Conservation (phyloP, 2,329 filamentous ascomycete genomes). For the Escovopsis sp. region DNA sequence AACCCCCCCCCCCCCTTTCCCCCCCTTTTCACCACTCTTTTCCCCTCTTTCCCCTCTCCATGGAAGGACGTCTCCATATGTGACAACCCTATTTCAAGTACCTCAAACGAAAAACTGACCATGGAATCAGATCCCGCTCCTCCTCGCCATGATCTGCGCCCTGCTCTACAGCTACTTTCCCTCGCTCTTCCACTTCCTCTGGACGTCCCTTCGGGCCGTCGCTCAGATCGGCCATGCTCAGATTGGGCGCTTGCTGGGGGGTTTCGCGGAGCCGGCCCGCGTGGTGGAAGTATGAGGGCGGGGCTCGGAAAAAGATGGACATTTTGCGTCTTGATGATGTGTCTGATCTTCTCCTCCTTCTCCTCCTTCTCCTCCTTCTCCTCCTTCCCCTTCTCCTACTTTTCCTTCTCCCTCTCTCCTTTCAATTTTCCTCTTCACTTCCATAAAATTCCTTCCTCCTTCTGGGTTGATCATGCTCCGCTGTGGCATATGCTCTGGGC, state of each 20-base stretch:
- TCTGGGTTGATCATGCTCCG: no score
- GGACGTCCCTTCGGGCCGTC: constrained; percentile 18
- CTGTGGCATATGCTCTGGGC: no score
- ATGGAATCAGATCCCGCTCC: constrained; percentile 31
- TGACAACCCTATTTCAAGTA: no score
- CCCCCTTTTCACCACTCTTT: not conserved
- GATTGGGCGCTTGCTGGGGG: constrained; percentile 12
- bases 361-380: not conserved
- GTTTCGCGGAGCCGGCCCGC: constrained; percentile 8
- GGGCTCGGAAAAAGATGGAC: no score
- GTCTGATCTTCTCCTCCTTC: constrained; percentile 4
- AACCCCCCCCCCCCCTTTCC: no score
- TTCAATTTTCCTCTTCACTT: no score
- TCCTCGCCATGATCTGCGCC: constrained; percentile 31
- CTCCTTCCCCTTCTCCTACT: no score
- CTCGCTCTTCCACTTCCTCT: constrained; percentile 24
- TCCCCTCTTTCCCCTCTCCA: no score
- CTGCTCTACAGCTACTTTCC: constrained; percentile 38
- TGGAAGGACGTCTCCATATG: no score
- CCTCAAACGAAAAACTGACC: no score
- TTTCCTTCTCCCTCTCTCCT: no score
- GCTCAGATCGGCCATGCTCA: constrained; percentile 13
- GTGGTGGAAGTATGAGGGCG: constrained; percentile 14
- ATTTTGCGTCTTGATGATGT: constrained; percentile 2
- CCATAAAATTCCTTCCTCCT: no score